Base-by-base conservation (phyloP, 2,329 filamentous ascomycete genomes). In the Trichoderma koningiopsis region DNA sequence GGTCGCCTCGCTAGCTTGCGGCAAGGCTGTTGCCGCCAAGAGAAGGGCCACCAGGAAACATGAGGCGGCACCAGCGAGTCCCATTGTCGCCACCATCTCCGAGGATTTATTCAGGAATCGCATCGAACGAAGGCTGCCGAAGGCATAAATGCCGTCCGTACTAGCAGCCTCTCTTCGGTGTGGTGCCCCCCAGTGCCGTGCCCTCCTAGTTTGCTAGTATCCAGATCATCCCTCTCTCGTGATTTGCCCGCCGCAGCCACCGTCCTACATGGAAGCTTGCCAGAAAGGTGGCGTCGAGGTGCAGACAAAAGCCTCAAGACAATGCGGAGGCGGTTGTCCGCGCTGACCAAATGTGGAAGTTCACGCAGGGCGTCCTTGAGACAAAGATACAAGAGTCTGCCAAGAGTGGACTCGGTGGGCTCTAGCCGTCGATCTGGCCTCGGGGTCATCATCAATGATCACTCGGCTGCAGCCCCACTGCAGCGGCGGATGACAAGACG, bases 321-420 rank as follows among this genome's bases (percentile, higher is more conserved):
- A 71, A 65, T 64, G 68, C 58, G 70, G 71, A 72, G 70, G 53
- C 49, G 49, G 57, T 37, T 27, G 62, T 56, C 59, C 71, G 59
- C 40, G 52, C 71, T 60, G 65, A 37, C 71, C 71, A 33, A 72
- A 73, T 70, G 52, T 58, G 71, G 71, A 67, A 73, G 71, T 70
- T 73, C 57, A 40, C 37, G 53, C 52, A 55, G 60, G 27, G 37
- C 47, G 49, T 22, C 49, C 19, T 37, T 16, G 29, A 57, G 53
- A n/a, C 47, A 49, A n/a, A 60, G 31, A 37, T n/a, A 67, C 19
- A 57, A 62, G 47, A 57, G 61, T 52, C 31, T 24, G 56, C 24
- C 22, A 31, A 62, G 58, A 68, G 58, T 62, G 59, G 58, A 37
- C 63, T 43, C 63, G 63, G 59, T 59, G 64, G 64, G 31, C 56